Base-by-base conservation (phyloP, 306 rosid species). In the Astragalus membranaceus region DNA sequence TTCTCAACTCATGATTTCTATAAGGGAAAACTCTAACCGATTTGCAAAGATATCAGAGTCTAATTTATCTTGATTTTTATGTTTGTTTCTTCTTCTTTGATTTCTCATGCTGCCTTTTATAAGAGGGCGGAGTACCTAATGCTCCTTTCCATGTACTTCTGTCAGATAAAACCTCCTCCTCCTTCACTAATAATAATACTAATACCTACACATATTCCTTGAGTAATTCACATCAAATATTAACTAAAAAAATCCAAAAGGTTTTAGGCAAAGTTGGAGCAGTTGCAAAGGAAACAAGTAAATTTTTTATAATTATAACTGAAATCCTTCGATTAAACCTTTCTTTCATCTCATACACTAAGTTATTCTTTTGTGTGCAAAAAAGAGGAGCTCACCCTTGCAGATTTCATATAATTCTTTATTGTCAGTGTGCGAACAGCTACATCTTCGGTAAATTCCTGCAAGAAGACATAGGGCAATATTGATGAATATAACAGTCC, bases 371-470 rank as follows among this genome's bases (percentile, higher is more conserved):
- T 44, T 17, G 6, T 39, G 23, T 13, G 29, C 4, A 57, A 48
- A 53, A 69, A 54, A 78, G 37, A 11, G 39, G 23, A 73, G 43
- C 96, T 64, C 83, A 94, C 99, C 92, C 88, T 85, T 73, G 95
- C 76, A 23, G 79, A 78, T 81, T 76, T 81, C 56, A 94, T 80
- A 80, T 68, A 84, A 78, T 72, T 85, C 87, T 78, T 85, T 29
- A 91, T 12, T 64, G 88, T 80, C n/a, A 79, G 95, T 67, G 97
- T 80, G 71, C 85, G 96, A 83, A 88, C 85, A 7, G 95, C 92
- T 43, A 94, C 49, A 73, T 91, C 88, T 81, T 89, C 96, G 72
- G 97, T 73, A 83, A 94, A 89, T 82, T 91, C 99, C 99, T 91
- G 68, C 78, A 82, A 33, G 59, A 44, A 20, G 63, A 64, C 44